Base-by-base conservation (phyloP, 495 filamentous ascomycete species). In the Talaromyces proteolyticus region DNA sequence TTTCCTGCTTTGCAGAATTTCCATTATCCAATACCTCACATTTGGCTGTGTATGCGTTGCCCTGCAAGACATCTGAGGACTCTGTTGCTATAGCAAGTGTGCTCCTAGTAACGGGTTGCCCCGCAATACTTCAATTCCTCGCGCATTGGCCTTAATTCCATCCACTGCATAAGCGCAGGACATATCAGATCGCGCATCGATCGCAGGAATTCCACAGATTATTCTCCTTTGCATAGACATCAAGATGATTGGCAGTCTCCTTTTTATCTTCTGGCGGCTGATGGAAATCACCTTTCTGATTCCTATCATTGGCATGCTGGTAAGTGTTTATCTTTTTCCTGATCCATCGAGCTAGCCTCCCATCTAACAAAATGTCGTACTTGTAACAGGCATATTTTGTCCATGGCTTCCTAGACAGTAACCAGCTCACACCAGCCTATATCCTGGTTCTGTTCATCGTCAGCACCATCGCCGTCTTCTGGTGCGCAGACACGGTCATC, bases 371-470 rank as follows among this genome's bases (percentile, higher is more conserved):
- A 7, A 23, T 39, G 10, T 22, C 40, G 38, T 38, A 7, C 18
- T 23, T 2, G 17, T 19, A 10, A 10, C 7, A 78, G 59, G 78
- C 86, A 61, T 95, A 80, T 57, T 94, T 95, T 63, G 86, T 96
- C 59, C 62, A 92, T 68, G 75, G 77, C 62, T 91, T 83, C 71
- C 72, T 82, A 52, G 69, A 78, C 52, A 64, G 69, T 53, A 90
- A 93, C 73, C 57, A 68, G 52, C 78, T 95, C 47, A 92, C 88
- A 10, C 91, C 91, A 1, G 64, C 73, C 55, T 87, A 83, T 70
- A 85, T 94, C 68, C 83, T 96, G 19, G 76, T 94, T 52, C 82
- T 96, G 55, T 96, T 96, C 81, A 95, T 96, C 69, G 82, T 87
- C 62, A 85, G 85, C 37, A 84, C 88, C 3, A 78, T 96, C 41